phyloP scores from a whole-genome alignment of 129 eudicot species.

The Helianthus annuus region DNA sequence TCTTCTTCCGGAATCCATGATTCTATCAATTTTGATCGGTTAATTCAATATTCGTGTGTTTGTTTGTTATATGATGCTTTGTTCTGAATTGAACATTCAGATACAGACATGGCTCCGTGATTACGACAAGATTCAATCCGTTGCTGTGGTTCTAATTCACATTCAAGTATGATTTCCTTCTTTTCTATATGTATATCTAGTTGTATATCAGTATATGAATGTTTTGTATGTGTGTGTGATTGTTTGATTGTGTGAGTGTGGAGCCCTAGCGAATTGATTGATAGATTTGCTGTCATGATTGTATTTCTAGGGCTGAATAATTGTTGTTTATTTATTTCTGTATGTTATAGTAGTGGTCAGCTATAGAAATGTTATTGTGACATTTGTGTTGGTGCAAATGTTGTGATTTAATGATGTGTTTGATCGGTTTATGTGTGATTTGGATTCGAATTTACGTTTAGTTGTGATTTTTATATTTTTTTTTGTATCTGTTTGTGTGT shows the following conservation, averaged over 20 bases:
- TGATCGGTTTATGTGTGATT: no score
- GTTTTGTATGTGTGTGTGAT: background rate
- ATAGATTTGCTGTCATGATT: no score
- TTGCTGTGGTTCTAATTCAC: constrained; percentile 71
- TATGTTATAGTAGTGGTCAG: no score
- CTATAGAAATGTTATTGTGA: no score
- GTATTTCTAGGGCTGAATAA: no score
- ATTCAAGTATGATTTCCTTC: constrained; percentile 43
- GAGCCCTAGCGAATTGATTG: background rate
- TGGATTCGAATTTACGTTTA: no score
- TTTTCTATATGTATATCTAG: background rate
- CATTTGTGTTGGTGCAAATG: no score
- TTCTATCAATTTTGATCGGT: constrained; percentile 13
- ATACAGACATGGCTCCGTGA: constrained; percentile 81
- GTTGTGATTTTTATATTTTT: background rate
- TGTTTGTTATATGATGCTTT: constrained; percentile 55
- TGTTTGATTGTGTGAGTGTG: background rate
- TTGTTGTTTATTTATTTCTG: no score
- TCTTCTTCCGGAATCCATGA: constrained; percentile 17
- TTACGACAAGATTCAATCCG: constrained; percentile 77
- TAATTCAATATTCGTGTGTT: constrained; percentile 14
- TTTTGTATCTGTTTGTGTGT: background rate
- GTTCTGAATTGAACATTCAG: constrained; percentile 53
- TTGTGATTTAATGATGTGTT: no score
- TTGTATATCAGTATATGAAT: background rate